Evolutionary conservation across 2,329 filamentous ascomycete genomes (phyloP), one percentile per base, ranked within the genome.

Genomic region (Diaporthe vexans): DNA sequence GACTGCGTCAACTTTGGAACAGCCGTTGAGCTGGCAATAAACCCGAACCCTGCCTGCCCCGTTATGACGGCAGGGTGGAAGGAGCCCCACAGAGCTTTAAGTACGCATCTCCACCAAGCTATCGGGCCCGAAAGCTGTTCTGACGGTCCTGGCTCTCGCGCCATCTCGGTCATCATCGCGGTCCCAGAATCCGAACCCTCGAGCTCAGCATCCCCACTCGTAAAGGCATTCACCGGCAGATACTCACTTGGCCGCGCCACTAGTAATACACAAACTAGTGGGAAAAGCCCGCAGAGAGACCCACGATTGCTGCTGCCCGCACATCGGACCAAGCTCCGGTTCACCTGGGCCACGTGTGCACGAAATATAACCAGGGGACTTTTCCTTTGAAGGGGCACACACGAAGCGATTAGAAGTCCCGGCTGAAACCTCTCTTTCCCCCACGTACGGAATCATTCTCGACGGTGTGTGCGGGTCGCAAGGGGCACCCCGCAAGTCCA

Each of bases 31-130:
- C 48, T 26, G 48, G 3, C 4, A 15, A 7, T 11, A 51, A 54
- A 68, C 63, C 63, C 48, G 63, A 68, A 68, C 63, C 63, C 63
- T 68, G 48, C 48, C 63, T 68, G 48, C 11, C 46, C 21, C n/a
- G n/a, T 52, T 52, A 15, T 24, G 48, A 52, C n/a, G 46, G 46
- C 46, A 26, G n/a, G 46, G 24, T n/a, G n/a, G 5, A 51, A 51
- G 59, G 59, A 26, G 51, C 19, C 71, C 70, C 72, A 70, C 29
- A 35, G 61, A 52, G 46, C 61, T 37, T 51, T 52, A 24, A 67
- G 61, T 35, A 51, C 6, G 40, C 61, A 67, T 17, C 61, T 67
- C 61, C 46, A 52, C 63, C 48, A 68, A 54, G 46, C 63, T 68
- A 9, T 54, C 63, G 63, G 63, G 48, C 48, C 63, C 48, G 48